These are phyloP conservation scores for Phytophthora nicotianae DNA, from an alignment of 352 stramenopile genomes.

Conservation along the genomic window DNA sequence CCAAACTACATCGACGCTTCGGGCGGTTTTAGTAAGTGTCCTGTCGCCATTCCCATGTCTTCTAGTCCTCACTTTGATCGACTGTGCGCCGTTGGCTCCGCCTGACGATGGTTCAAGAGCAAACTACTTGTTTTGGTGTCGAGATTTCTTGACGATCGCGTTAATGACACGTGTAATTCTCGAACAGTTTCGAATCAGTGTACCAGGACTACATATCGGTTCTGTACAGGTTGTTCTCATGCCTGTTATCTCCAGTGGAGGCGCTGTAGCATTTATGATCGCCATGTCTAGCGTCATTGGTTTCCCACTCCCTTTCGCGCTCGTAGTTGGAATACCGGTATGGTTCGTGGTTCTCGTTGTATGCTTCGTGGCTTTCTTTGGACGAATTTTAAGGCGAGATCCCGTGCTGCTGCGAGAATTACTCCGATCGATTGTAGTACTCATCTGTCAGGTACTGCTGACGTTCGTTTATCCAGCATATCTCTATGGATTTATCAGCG, in stretches of 20 bases:
- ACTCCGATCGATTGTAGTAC: slow-evolving; percentile 11
- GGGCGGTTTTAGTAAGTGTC: neutral
- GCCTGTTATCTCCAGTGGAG: neutral
- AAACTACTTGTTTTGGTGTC: neutral
- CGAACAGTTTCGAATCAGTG: neutral
- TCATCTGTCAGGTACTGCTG: slow-evolving; percentile 33
- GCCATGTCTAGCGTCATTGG: neutral
- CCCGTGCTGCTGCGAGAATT: slow-evolving; percentile 6
- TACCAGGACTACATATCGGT: neutral
- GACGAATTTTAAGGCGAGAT: slow-evolving; percentile 8
- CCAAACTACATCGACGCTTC: neutral
- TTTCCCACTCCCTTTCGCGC: neutral
- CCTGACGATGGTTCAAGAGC: neutral
- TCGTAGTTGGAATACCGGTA: neutral
- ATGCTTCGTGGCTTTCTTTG: slow-evolving; percentile 12
- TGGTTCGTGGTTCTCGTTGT: neutral
- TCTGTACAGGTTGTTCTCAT: neutral
- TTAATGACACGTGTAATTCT: neutral
- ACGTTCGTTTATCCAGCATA: slow-evolving; percentile 31
- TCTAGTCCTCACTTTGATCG: neutral
- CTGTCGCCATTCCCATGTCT: neutral
- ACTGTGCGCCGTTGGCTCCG: neutral
- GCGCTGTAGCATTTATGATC: slow-evolving; percentile 1
- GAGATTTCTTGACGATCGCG: neutral
- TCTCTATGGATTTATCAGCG: slow-evolving; percentile 16